A percentile compares a stretch with the other conserved stretches of the same genome.
phyloP scores from a whole-genome alignment of 768 basidiomycete species.

The Mycena vitilis region DNA sequence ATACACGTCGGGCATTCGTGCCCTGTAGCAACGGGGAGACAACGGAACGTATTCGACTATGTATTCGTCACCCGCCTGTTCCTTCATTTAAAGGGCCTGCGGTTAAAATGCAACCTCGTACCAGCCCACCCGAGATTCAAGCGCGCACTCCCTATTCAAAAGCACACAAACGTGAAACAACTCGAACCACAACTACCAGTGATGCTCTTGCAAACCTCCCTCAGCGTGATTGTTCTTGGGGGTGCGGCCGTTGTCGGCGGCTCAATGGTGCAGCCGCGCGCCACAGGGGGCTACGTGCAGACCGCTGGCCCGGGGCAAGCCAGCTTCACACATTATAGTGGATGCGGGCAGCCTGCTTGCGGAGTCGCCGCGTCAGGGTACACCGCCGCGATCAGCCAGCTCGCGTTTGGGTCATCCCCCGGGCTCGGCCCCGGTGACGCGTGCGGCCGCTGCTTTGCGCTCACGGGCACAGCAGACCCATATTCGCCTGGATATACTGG shows the following conservation, averaged over 20 bases:
- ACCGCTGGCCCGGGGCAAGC: slow-evolving; percentile 59
- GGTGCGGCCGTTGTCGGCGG: slow-evolving; percentile 8
- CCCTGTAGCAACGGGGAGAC: neutral
- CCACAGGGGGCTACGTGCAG: slow-evolving; percentile 64
- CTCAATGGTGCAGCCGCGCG: slow-evolving; percentile 15
- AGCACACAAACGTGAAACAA: neutral
- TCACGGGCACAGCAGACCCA: slow-evolving; percentile 65
- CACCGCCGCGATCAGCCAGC: slow-evolving; percentile 69
- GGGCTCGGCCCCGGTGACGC: slow-evolving; percentile 67
- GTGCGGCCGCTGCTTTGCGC: slow-evolving; percentile 69
- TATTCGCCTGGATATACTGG: slow-evolving; percentile 62
- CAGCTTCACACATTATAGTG: slow-evolving; percentile 68
- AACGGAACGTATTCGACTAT: too few species aligned
- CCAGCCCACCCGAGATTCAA: slow-evolving; percentile 26
- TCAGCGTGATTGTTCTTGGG: slow-evolving; percentile 6
- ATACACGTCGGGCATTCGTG: slow-evolving; percentile 32
- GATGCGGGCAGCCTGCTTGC: slow-evolving; percentile 61
- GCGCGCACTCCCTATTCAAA: slow-evolving; percentile 29
- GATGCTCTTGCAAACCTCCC: slow-evolving; percentile 19
- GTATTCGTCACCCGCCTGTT: too few species aligned
- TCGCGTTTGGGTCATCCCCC: slow-evolving; percentile 63
- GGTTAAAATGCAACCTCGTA: too few species aligned
- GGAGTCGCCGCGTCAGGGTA: slow-evolving; percentile 61
- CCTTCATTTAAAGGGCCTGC: too few species aligned
- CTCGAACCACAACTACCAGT: too few species aligned